Base-by-base conservation (phyloP, 1,284 basidiomycete genomes). In the Ceratobasidium sp. region DNA sequence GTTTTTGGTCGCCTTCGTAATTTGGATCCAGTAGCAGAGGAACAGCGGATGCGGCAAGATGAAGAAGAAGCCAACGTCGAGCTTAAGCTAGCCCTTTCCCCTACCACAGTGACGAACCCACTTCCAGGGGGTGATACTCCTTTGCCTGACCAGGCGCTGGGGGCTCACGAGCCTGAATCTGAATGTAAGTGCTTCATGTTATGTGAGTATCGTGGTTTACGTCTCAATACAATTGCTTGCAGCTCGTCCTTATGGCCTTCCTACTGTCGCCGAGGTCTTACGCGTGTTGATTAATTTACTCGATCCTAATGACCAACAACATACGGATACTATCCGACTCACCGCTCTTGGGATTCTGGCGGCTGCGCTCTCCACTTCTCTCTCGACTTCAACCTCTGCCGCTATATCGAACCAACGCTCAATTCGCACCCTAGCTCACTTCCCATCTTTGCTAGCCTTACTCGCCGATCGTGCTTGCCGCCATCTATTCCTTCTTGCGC, bases 281-380 rank as follows among this genome's bases (percentile, higher is more conserved):
- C 91, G 96, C 1, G 98, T 99, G 34, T 88, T 99, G 62, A 91
- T 98, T 79, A 96, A 97, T 77, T 92, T 99, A 27, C 87, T 99
- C 31, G 96, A 99, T 81, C 98, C 98, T 19, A 92, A 90, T 78
- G 96, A 98, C 79, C 91, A 94, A 77, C 90, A 96, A 72, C 97
- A 99, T 81, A 98, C 98, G 4, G 96, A 98, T 81, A 95, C 96
- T 2, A 98, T 98, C 78, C 91, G 98, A 6, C 85, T 98, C 13
- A 92, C 94, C 59, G 93, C 96, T 0, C 87, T 99, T 41, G 88
- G 92, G 0, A 92, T 98, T 71, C 86, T 99, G 64, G 96, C 95
- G 79, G 87, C 91, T n/a, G 91, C 94, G 0, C 90, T 99, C 76
- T 72, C 53, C 37, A 41, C 66, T 19, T 56, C 49, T 31, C 22